Evolutionary conservation across 2,329 filamentous ascomycete species (phyloP).

Genomic region (Conoideocrella luteorostrata): DNA sequence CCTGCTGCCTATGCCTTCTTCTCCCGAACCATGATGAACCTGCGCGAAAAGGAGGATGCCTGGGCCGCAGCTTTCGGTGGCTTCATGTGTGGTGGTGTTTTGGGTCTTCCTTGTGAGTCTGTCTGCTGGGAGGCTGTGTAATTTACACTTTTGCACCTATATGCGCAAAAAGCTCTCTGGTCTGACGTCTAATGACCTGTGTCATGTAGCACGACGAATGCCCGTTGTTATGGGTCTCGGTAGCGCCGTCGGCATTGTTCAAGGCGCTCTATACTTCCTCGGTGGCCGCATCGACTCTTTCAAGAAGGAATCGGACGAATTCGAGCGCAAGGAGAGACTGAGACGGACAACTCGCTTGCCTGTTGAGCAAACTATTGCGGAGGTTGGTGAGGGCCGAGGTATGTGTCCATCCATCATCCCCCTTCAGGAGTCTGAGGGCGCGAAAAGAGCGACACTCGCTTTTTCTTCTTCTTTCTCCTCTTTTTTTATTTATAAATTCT

Average conservation of each 20-base stretch:
- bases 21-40: conserved; percentile 70
- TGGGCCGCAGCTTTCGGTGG: conserved; percentile 71
- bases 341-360: conserved; percentile 69
- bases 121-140: no score
- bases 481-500: neutral
- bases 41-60: conserved; percentile 76
- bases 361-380: conserved; percentile 69
- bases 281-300: conserved; percentile 50
- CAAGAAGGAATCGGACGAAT: conserved; percentile 59
- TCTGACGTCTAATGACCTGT: no score
- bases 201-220: conserved; percentile 44
- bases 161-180: no score
- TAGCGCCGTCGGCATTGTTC: conserved; percentile 43
- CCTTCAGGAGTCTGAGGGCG: neutral
- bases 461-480: neutral
- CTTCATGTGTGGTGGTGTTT: conserved; percentile 64
- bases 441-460: no score
- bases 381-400: conserved; percentile 86
- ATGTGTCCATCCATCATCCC: conserved; percentile 31
- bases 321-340: conserved; percentile 66
- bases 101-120: conserved; percentile 65
- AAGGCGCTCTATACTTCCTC: conserved; percentile 63
- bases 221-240: conserved; percentile 66
- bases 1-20: conserved; percentile 75
- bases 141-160: no score